Conservation (phyloP, 257 asterid genomes). For the Scutellaria minor region DNA sequence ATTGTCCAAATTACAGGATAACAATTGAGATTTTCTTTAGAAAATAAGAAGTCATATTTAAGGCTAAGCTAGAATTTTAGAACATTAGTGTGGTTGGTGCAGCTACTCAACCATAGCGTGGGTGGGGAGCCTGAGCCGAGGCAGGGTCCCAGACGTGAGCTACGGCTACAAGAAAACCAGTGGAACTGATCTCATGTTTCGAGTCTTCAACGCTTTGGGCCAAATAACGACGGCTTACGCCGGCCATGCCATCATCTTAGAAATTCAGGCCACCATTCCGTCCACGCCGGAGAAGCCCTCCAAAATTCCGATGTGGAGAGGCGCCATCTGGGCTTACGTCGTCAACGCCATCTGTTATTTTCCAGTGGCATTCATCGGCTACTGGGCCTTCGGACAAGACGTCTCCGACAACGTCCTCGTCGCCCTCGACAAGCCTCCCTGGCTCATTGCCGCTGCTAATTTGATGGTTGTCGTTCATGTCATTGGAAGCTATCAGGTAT, state of each 20-base stretch:
- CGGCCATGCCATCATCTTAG: constrained; percentile 83
- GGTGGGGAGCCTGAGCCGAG: constrained; percentile 69
- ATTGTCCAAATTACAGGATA: too few species aligned
- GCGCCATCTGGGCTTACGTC: constrained; percentile 77
- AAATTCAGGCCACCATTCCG: constrained; percentile 89
- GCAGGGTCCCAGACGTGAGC: constrained; percentile 65
- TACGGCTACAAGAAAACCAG: constrained; percentile 68
- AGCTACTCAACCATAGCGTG: constrained; percentile 90
- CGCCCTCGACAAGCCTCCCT: constrained; percentile 71
- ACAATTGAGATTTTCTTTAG: too few species aligned
- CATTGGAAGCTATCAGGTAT: constrained; percentile 89
- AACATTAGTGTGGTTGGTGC: neutral
- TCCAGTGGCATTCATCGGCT: constrained; percentile 80
- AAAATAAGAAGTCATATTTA: too few species aligned
- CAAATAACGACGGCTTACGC: constrained; percentile 80
- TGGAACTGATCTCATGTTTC: constrained; percentile 58
- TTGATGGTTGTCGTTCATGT: constrained; percentile 87
- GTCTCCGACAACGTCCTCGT: constrained; percentile 81
- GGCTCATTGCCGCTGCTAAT: constrained; percentile 93
- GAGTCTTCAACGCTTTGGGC: constrained; percentile 75
- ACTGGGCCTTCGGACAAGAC: constrained; percentile 87
- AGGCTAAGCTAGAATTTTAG: too few species aligned
- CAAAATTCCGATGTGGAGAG: constrained; percentile 81
- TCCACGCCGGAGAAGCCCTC: constrained; percentile 87
- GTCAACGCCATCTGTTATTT: constrained; percentile 76